Conservation (phyloP, 306 rosid species). For the Bauhinia variegata region DNA sequence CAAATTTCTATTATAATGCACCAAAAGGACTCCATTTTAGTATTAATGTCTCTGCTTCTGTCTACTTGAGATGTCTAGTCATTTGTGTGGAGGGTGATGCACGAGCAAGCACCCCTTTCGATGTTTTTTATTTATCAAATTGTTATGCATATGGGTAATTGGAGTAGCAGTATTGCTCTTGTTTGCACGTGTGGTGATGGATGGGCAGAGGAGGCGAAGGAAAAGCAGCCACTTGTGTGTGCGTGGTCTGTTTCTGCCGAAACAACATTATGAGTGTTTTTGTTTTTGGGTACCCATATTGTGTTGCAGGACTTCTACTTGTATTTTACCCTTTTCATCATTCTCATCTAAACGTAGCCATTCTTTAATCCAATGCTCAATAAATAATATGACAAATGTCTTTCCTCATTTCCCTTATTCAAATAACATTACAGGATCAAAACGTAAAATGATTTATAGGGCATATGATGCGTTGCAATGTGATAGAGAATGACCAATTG, state of each 20-base stretch:
- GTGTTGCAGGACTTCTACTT: conserved; percentile 29
- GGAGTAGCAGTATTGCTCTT: conserved; percentile 2
- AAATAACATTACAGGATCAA: no score
- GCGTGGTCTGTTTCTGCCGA: conserved; percentile 22
- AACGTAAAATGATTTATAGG: no score
- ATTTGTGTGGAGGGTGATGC: neutral
- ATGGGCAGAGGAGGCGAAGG: neutral
- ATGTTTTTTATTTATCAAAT: conserved; percentile 1
- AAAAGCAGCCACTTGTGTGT: conserved; percentile 32
- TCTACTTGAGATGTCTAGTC: neutral
- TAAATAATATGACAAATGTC: neutral
- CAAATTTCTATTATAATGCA: conserved; percentile 11
- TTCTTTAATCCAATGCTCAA: neutral
- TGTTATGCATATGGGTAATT: neutral
- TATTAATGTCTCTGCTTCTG: neutral
- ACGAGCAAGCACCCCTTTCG: neutral
- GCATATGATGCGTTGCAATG: no score
- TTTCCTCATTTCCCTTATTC: neutral
- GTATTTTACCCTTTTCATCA: conserved; percentile 1
- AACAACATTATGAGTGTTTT: conserved; percentile 28
- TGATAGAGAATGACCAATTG: no score
- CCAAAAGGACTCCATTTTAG: neutral
- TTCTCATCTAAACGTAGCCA: neutral
- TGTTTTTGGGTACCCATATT: conserved; percentile 31
- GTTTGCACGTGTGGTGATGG: conserved; percentile 33